These are phyloP conservation scores for Pseudocercospora macadamiae DNA, from an alignment of 2,329 filamentous ascomycete genomes.

Conservation along the genomic window DNA sequence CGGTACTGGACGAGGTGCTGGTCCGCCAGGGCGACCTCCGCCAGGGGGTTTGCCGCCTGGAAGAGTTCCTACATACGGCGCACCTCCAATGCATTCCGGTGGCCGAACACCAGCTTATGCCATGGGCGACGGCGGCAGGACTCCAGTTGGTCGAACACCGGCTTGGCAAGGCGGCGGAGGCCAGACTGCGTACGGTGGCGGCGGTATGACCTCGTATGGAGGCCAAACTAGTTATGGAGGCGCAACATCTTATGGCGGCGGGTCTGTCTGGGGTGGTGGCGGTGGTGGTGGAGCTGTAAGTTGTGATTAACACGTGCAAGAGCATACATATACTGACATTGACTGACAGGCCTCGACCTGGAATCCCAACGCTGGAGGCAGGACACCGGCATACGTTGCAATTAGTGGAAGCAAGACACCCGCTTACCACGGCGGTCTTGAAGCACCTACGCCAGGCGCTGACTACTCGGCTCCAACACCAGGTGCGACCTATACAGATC, in stretches of 20 bases:
- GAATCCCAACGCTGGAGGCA: constrained; percentile 39
- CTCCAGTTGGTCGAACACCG: constrained; percentile 60
- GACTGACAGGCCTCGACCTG: constrained; percentile 39
- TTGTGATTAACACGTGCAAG: constrained; percentile 66
- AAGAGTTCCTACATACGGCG: constrained; percentile 50
- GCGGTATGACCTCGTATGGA: constrained; percentile 48
- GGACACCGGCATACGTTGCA: constrained; percentile 60
- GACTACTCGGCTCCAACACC: constrained; percentile 47
- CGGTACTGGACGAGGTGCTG: constrained; percentile 21
- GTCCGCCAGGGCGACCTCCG: constrained; percentile 22
- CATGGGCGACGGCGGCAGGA: constrained; percentile 52
- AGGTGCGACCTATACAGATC: constrained; percentile 38
- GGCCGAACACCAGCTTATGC: constrained; percentile 67
- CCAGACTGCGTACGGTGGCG: constrained; percentile 54
- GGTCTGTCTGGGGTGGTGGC: constrained; percentile 37
- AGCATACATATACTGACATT: constrained; percentile 58
- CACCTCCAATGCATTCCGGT: constrained; percentile 64
- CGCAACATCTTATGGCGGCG: constrained; percentile 55
- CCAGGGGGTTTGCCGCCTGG: constrained; percentile 64
- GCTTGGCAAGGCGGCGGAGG: constrained; percentile 49
- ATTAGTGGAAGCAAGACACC: constrained; percentile 73
- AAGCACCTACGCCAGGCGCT: constrained; percentile 60
- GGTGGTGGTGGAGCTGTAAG: constrained; percentile 32
- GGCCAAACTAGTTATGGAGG: constrained; percentile 68
- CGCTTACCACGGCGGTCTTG: constrained; percentile 63